Evolutionary conservation across 768 basidiomycete genomes (phyloP).

Genomic region (Boletus patriciae): DNA sequence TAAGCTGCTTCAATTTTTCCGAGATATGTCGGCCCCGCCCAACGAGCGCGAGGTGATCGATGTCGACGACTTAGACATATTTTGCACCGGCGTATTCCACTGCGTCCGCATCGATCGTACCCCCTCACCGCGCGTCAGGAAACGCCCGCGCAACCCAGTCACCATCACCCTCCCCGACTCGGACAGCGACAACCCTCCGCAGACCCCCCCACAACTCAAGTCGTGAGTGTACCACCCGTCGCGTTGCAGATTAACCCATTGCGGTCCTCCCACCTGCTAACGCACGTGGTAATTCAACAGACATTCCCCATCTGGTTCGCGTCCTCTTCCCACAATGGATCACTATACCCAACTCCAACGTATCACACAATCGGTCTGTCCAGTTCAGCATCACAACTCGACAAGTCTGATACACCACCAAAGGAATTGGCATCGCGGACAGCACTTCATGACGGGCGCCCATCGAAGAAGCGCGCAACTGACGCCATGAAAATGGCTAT

Average conservation of each 20-base stretch:
- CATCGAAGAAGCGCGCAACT: slow-evolving; percentile 24
- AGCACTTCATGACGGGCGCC: slow-evolving; percentile 8
- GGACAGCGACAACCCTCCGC: slow-evolving; percentile 8
- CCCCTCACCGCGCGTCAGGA: slow-evolving; percentile 9
- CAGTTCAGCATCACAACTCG: neutral
- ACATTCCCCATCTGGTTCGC: neutral
- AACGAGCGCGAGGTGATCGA: slow-evolving; percentile 23
- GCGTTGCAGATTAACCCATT: neutral
- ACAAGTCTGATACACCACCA: slow-evolving; percentile 8
- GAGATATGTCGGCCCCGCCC: slow-evolving; percentile 3
- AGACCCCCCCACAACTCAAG: neutral
- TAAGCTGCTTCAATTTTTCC: neutral
- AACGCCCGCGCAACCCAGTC: slow-evolving; percentile 9
- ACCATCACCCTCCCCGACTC: slow-evolving; percentile 20
- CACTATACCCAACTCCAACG: slow-evolving; percentile 25
- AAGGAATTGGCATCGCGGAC: slow-evolving; percentile 27
- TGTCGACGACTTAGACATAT: slow-evolving; percentile 26
- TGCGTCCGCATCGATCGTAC: slow-evolving; percentile 17
- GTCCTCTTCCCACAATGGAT: neutral
- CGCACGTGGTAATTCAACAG: neutral
- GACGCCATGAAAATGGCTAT: slow-evolving; percentile 19
- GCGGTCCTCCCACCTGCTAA: neutral
- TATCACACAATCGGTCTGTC: slow-evolving; percentile 24
- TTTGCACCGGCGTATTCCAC: slow-evolving; percentile 19
- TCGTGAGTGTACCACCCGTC: slow-evolving; percentile 5